These are phyloP conservation scores for Chlamydomonas reinhardtii DNA, from an alignment of 163 green algal genomes.

Conservation along the genomic window DNA sequence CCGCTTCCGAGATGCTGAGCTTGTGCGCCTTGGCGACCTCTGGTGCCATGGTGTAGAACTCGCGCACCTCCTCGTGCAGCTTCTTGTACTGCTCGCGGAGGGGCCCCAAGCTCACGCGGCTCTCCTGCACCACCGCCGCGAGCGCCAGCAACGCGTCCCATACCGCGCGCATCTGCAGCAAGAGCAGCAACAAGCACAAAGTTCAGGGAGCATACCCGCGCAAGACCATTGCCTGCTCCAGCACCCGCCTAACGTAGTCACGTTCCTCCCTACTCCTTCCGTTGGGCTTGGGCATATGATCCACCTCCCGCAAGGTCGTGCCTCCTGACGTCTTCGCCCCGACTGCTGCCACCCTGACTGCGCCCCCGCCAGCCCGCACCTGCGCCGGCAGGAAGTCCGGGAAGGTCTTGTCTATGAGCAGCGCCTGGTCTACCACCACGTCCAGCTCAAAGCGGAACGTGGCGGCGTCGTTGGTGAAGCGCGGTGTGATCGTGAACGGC, in stretches of 20 bases:
- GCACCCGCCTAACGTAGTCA: too few relatives aligned
- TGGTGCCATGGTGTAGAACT: slow-evolving; percentile 24
- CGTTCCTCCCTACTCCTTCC: too few relatives aligned
- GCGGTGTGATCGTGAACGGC: slow-evolving; percentile 43
- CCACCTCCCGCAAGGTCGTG: too few relatives aligned
- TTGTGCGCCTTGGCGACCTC: slow-evolving; percentile 17
- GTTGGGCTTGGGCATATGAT: too few relatives aligned
- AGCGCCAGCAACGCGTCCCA: slow-evolving; percentile 44
- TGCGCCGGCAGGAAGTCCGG: slow-evolving; percentile 36
- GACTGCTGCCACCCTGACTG: too few relatives aligned
- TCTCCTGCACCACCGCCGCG: slow-evolving; percentile 40
- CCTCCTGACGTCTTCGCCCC: too few relatives aligned
- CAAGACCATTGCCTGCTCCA: too few relatives aligned
- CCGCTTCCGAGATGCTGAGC: slow-evolving; percentile 9
- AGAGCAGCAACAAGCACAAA: not conserved
- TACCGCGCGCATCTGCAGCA: slow-evolving; percentile 20
- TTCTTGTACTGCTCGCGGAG: slow-evolving; percentile 17
- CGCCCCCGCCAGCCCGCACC: not conserved
- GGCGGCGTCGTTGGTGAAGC: slow-evolving; percentile 19
- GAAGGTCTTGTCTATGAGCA: slow-evolving; percentile 35
- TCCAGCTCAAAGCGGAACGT: slow-evolving; percentile 48
- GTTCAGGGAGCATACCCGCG: too few relatives aligned
- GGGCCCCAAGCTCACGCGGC: slow-evolving; percentile 5
- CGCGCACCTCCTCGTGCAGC: slow-evolving; percentile 33
- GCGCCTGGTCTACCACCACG: slow-evolving; percentile 35